Evolutionary conservation across 176 grass and related monocot species (phyloP), one percentile per base, ranked within the genome.

Genomic region (Rhynchospora breviuscula): DNA sequence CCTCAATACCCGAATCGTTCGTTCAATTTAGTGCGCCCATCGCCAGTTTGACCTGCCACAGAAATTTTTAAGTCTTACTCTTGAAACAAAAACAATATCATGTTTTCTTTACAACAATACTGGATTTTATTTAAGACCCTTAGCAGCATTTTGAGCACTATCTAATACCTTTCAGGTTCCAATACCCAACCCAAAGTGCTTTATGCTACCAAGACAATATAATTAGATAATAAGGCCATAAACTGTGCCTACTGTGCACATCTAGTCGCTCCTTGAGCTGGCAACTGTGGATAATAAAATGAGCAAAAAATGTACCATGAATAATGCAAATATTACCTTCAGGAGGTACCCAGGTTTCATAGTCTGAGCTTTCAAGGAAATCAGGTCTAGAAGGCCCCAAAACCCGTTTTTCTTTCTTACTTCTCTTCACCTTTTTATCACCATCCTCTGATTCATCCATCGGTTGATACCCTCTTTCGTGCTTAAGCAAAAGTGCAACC

Each of bases 271-370:
- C 22, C 44, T 26, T 58, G 49, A 49, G n/a, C 45, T 7, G 45
- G 11, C 46, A 52, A 75, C 25, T 51, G 21, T 2, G 5, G 26
- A 56, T 3, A 31, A 48, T 57, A 76, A 74, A 33, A 57, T 18
- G 25, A 56, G 3, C 1, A 52, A 51, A 49, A 54, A 54, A 29
- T 59, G 25, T 29, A 78, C 13, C 61, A 60, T 47, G 65, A 51
- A 35, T 57, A 29, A 2, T 84, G 51, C 45, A 10, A 25, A 81
- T 43, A 79, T 87, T 87, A 95, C 96, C 96, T 90, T 99, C 86
- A 64, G 96, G 96, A 76, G 96, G 96, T 76, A 99, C 89, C 96
- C 96, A 99, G 29, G 91, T 84, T 76, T 99, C 93, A 86, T 90
- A 78, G 83, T 92, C 91, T 57, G 84, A 67, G 48, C 48, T 85